Conservation (phyloP, 2,329 filamentous ascomycete species). For the Fusarium acutatum region DNA sequence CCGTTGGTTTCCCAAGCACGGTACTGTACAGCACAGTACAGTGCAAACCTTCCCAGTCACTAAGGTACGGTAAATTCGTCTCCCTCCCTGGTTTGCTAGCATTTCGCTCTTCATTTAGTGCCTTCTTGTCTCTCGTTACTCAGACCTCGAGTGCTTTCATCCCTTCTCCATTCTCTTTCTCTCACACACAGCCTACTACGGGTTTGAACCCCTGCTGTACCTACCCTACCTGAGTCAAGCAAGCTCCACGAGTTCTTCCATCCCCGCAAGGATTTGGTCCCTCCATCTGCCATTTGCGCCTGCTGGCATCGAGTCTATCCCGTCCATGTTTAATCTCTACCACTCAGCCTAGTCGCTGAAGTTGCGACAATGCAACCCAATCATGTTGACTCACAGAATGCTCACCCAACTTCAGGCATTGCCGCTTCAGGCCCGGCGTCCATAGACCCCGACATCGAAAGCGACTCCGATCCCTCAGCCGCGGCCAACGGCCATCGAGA, state of each 20-base stretch:
- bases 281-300: conserved; percentile 23
- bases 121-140: conserved; percentile 22
- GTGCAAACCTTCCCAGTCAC: conserved; percentile 30
- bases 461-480: conserved; percentile 28
- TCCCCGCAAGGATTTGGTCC: conserved; percentile 28
- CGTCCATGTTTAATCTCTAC: conserved; percentile 38
- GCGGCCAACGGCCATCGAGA: conserved; percentile 48
- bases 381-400: conserved; percentile 38
- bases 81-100: conserved; percentile 29
- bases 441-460: conserved; percentile 38
- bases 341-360: conserved; percentile 40
- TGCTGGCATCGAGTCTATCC: conserved; percentile 21
- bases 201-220: conserved; percentile 10
- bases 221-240: conserved; percentile 5
- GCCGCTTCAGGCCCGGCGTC: conserved; percentile 25
- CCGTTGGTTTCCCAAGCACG: conserved; percentile 21
- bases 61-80: conserved; percentile 18
- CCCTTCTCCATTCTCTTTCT: conserved; percentile 3
- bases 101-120: conserved; percentile 6
- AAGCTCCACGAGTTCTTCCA: conserved; percentile 36
- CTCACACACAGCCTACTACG: background rate
- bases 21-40: conserved; percentile 10
- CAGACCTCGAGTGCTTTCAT: conserved; percentile 8
- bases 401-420: conserved; percentile 39
- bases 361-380: conserved; percentile 43